These are phyloP conservation scores for Takashimella koratensis DNA, from an alignment of 1,284 basidiomycete genomes.

Conservation along the genomic window DNA sequence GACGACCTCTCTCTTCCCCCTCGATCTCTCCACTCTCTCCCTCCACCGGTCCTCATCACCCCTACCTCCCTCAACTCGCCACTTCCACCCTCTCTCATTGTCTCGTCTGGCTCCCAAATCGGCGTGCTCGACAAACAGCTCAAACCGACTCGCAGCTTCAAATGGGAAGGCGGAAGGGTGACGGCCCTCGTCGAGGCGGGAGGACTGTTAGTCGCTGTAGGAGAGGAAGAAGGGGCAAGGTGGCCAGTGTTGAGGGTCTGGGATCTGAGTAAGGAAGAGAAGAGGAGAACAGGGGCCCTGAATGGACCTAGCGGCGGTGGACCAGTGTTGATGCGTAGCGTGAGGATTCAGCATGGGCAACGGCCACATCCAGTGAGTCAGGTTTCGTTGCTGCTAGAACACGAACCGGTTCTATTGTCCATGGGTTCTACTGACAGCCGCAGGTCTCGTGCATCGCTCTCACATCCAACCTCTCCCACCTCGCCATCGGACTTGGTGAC, in stretches of 20 bases:
- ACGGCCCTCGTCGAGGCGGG: conserved; percentile 62
- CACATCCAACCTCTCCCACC: conserved; percentile 73
- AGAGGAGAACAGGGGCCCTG: conserved; percentile 54
- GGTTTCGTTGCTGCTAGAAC: neutral
- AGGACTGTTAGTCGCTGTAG: conserved; percentile 75
- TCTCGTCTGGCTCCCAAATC: conserved; percentile 34
- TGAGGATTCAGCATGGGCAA: conserved; percentile 69
- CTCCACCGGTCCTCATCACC: conserved; percentile 32
- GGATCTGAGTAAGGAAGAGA: conserved; percentile 75
- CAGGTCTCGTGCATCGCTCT: conserved; percentile 79
- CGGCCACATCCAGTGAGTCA: conserved; percentile 72
- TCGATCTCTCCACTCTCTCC: conserved; percentile 59
- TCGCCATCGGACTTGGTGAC: conserved; percentile 87
- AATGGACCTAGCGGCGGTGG: conserved; percentile 24
- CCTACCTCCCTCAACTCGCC: conserved; percentile 37
- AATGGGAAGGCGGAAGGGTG: conserved; percentile 57
- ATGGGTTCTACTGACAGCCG: neutral
- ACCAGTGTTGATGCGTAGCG: conserved; percentile 69
- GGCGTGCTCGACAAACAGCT: conserved; percentile 65
- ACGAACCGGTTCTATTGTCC: conserved; percentile 5
- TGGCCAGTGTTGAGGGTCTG: conserved; percentile 82
- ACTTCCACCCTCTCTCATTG: conserved; percentile 32
- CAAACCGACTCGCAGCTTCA: conserved; percentile 66
- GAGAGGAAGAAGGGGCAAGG: conserved; percentile 73
- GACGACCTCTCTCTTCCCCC: conserved; percentile 72